Conservation (phyloP, 495 filamentous ascomycete genomes). For the Cudoniella acicularis region DNA sequence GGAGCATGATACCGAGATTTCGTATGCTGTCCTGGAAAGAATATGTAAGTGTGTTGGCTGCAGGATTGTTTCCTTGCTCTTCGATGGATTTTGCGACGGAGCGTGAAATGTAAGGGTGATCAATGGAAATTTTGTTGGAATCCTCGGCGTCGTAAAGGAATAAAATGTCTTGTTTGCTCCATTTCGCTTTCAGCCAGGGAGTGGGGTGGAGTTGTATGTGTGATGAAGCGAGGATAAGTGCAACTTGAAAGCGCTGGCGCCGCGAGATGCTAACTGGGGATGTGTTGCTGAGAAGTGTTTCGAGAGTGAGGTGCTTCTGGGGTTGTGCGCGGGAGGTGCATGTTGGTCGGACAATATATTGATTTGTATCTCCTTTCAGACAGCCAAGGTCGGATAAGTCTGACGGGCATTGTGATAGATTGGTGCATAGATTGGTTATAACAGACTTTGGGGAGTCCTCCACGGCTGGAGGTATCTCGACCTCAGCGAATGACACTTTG, state of each 20-base stretch:
- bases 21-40: constrained; percentile 15
- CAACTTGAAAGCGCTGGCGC: constrained; percentile 27
- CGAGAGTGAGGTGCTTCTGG: constrained; percentile 17
- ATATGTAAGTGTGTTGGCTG: background rate
- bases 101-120: constrained; percentile 28
- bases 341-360: constrained; percentile 23
- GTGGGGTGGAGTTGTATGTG: constrained; percentile 27
- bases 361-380: constrained; percentile 19
- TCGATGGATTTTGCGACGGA: constrained; percentile 11
- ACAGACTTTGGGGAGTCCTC: background rate
- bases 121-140: constrained; percentile 5
- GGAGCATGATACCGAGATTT: constrained; percentile 31
- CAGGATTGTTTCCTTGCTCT: background rate
- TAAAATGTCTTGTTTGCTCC: constrained; percentile 23
- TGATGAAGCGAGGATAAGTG: constrained; percentile 25
- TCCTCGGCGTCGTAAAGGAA: constrained; percentile 16
- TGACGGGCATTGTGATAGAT: constrained; percentile 6
- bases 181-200: constrained; percentile 22
- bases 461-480: background rate
- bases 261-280: constrained; percentile 18
- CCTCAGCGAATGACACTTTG: background rate
- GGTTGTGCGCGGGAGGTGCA: background rate
- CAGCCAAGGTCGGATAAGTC: constrained; percentile 2
- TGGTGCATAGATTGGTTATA: constrained; percentile 22
- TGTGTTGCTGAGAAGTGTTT: constrained; percentile 16